These are phyloP conservation scores for Penicillium samsonianum DNA, from an alignment of 495 filamentous ascomycete species.

Conservation along the genomic window DNA sequence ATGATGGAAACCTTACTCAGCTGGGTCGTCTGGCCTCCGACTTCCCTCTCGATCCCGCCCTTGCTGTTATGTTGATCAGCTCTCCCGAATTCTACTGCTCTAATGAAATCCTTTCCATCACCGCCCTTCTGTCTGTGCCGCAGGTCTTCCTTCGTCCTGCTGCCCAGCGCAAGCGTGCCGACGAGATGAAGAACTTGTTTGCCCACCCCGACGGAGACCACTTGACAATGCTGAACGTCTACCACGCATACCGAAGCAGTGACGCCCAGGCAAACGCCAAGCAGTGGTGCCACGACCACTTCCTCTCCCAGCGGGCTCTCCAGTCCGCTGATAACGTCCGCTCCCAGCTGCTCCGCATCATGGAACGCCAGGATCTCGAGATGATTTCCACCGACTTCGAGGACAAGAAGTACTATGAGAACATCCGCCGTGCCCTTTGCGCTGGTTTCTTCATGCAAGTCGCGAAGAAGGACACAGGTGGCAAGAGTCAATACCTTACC, in stretches of 20 bases:
- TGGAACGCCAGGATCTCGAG: constrained; percentile 86
- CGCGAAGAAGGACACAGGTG: constrained; percentile 78
- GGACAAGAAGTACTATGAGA: constrained; percentile 96
- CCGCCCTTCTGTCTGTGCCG: constrained; percentile 89
- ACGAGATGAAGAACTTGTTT: constrained; percentile 96
- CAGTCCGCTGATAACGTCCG: constrained; percentile 94
- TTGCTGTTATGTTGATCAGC: constrained; percentile 97
- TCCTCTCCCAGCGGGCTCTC: constrained; percentile 85
- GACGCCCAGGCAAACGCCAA: constrained; percentile 72
- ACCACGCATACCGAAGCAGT: constrained; percentile 88
- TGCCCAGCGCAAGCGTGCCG: constrained; percentile 81
- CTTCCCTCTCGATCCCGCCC: constrained; percentile 91
- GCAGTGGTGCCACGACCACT: constrained; percentile 97
- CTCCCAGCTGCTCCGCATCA: constrained; percentile 85
- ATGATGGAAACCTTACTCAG: constrained; percentile 86
- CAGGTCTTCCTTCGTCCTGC: constrained; percentile 91
- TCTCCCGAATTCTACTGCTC: constrained; percentile 99
- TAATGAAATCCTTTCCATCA: constrained; percentile 95
- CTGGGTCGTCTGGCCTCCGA: constrained; percentile 89
- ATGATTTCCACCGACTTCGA: constrained; percentile 86
- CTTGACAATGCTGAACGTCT: constrained; percentile 93
- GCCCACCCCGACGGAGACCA: constrained; percentile 93
- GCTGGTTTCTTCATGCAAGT: constrained; percentile 99
- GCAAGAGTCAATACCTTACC: constrained; percentile 81
- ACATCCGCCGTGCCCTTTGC: constrained; percentile 92